Base-by-base conservation (phyloP, 2,329 filamentous ascomycete species). In the Lizonia empirigonia region DNA sequence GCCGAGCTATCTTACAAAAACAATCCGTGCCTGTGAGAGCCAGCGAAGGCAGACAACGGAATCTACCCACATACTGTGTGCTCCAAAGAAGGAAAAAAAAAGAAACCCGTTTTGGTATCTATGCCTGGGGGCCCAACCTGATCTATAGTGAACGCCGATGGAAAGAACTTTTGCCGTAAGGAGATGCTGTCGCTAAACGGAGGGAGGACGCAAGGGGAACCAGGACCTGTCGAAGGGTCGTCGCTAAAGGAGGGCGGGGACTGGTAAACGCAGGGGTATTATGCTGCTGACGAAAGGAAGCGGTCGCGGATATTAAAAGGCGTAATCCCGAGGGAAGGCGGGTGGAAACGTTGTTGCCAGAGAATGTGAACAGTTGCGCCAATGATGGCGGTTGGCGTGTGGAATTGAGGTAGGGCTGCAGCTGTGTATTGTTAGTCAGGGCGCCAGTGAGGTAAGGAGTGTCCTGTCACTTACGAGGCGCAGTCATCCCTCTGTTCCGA, bases 81-180 rank as follows among this genome's bases (percentile, higher is more conserved):
- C 56, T 45, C 48, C 29, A 58, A 59, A 61, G 47, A 59, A 54
- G 59, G 49, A 49, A 55, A 49, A 58, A 57, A 58, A 65, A 37
- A 65, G 58, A 62, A 33, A 55, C 69, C 66, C 59, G 64, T 69
- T 73, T 72, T 73, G 69, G 64, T 74, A 73, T 74, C 69, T 65
- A 65, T 72, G 70, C 70, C 70, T 71, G 70, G 63, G 37, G 49
- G 70, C 70, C 68, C 47, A 59, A 62, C 68, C 69, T 61, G 62
- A 60, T 74, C 71, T 74, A 74, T 65, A 60, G 63, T 53, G 36
- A 74, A 74, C 71, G 71, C 70, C 71, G 63, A 53, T 40, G 52
- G 49, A 62, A 67, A 56, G 50, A 60, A 63, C 64, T 67, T 71
- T 68, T 63, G 58, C 61, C 60, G 62, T 60, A 71, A 72, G 59